Evolutionary conservation across 1,284 basidiomycete genomes (phyloP), one percentile per base, ranked within the genome.

Genomic region (Ceratobasidium theobromae): DNA sequence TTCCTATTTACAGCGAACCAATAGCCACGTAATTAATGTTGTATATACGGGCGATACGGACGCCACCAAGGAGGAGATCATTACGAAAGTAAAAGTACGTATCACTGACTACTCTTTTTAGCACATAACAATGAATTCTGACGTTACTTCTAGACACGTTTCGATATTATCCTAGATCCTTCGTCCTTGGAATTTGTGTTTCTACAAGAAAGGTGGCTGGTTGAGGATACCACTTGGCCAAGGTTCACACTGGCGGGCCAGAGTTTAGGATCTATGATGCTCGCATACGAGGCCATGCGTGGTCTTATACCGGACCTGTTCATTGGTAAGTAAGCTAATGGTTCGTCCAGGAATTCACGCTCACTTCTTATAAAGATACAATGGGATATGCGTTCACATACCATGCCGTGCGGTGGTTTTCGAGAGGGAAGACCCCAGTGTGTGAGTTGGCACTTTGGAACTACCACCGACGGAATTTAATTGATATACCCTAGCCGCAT

Each of bases 311-410:
- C 93, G 0, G 94, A 99, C 76, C 79, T 97, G 9, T 99, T 88
- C 77, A 89, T 99, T 54, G 95, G 94, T 93, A 54, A 33, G 81
- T 69, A 67, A 21, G n/a, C n/a, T n/a, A n/a, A n/a, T n/a, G 16
- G 33, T 9, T 25, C 38, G 35, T 52, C 16, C 14, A 43, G 27
- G 27, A 18, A 12, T 14, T 49, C 16, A 28, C 21, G 16, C 48
- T 25, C 35, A 38, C 55, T 67, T 41, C 18, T 40, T 38, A 48
- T 0, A 21, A 70, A 96, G 95, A 99, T 75, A 95, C 95, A 0
- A 98, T 98, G 95, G 96, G 97, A 25, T 98, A 97, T 73, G 94
- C 93, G 0, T 98, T 98, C 73, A 91, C 93, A 0, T 95, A 91
- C 73, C 92, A 89, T 2, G 77, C 91, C 12, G 87, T 93, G 1